Percentiles rank a stretch among this genome's conserved stretches.
These are phyloP conservation scores for Takashimella koratensis DNA, from an alignment of 1,284 basidiomycete genomes.

Conservation along the genomic window DNA sequence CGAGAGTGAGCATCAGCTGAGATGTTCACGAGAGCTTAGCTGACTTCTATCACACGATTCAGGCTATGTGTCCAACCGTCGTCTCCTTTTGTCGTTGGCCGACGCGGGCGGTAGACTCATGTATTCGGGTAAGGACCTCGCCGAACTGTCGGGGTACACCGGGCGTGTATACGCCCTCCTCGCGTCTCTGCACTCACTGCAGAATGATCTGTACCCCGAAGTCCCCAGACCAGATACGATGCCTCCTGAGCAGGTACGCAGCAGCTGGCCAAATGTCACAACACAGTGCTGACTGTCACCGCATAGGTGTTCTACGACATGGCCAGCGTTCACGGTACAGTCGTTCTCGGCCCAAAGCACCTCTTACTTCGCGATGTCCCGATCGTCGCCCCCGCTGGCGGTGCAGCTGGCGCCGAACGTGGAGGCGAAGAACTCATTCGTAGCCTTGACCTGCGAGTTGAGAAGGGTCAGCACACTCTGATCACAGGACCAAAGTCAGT, in stretches of 20 bases:
- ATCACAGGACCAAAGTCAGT: slow-evolving; percentile 72
- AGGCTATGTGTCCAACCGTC: slow-evolving; percentile 96
- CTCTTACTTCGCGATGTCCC: slow-evolving; percentile 68
- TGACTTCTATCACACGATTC: slow-evolving; percentile 12
- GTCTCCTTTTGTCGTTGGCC: slow-evolving; percentile 84
- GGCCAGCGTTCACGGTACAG: slow-evolving; percentile 49
- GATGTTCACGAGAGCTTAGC: neutral
- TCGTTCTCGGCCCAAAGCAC: slow-evolving; percentile 45
- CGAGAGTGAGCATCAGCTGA: slow-evolving; percentile 55
- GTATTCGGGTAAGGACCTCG: slow-evolving; percentile 63
- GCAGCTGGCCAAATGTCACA: no score
- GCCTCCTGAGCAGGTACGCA: slow-evolving; percentile 26
- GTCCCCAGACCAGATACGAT: slow-evolving; percentile 31
- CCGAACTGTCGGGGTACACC: slow-evolving; percentile 89
- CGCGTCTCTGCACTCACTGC: slow-evolving; percentile 74
- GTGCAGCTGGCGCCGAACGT: slow-evolving; percentile 52
- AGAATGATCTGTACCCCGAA: slow-evolving; percentile 44
- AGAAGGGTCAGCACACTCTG: slow-evolving; percentile 81
- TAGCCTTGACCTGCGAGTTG: slow-evolving; percentile 67
- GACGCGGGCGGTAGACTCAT: slow-evolving; percentile 85
- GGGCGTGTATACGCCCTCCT: slow-evolving; percentile 83
- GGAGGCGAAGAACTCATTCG: slow-evolving; percentile 65
- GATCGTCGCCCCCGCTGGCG: slow-evolving; percentile 64
- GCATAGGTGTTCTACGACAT: slow-evolving; percentile 50
- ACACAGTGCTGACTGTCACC: no score